Conservation (phyloP, 805 yeast genomes). For the Suhomyces vadensis region DNA sequence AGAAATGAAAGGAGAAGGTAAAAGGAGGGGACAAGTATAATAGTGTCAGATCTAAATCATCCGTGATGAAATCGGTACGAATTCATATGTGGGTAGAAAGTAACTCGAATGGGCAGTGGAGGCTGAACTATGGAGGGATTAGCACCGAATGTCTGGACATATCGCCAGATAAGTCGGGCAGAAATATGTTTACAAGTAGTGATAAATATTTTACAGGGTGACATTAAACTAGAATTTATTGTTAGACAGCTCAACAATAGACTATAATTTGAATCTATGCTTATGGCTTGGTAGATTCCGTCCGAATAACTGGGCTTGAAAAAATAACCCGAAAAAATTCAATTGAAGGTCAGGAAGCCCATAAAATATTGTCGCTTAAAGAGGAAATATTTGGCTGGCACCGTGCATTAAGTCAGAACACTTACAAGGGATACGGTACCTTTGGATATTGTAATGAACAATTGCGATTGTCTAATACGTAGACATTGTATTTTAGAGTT, state of each 20-base stretch:
- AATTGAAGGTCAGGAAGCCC: neutral
- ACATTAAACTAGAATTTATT: neutral
- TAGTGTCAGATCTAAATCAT: neutral
- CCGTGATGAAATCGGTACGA: neutral
- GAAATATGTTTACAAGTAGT: too few species aligned
- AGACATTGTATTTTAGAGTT: neutral
- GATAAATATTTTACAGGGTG: too few species aligned
- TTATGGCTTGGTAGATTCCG: neutral
- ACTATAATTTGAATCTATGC: neutral
- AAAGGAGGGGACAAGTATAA: too few species aligned
- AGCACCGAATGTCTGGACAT: too few species aligned
- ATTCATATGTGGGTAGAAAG: neutral
- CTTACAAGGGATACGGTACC: constrained; percentile 1
- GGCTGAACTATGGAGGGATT: neutral
- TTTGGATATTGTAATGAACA: neutral
- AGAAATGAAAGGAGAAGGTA: too few species aligned
- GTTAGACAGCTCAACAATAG: neutral
- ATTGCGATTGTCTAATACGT: neutral
- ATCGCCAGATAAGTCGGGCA: neutral
- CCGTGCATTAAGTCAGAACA: neutral
- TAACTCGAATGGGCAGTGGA: neutral
- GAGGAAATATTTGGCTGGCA: neutral
- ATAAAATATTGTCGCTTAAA: neutral
- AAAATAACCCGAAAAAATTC: neutral
- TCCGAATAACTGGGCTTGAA: neutral